phyloP scores from a whole-genome alignment of 2,329 filamentous ascomycete genomes.

The Keithomyces neogunnii region DNA sequence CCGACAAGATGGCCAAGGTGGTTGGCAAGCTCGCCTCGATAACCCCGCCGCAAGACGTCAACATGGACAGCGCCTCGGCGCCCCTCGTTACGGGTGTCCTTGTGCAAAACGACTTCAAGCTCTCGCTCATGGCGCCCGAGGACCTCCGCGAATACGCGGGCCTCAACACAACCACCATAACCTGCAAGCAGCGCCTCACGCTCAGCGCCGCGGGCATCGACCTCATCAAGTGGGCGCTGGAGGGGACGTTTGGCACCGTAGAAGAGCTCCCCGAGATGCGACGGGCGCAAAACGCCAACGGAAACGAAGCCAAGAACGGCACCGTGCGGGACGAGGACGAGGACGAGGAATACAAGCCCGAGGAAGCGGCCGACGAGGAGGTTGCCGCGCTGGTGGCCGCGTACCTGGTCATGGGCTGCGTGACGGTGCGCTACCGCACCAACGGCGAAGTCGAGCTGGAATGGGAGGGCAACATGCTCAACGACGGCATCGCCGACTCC shows the following conservation, averaged over 20 bases:
- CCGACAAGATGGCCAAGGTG: constrained; percentile 92
- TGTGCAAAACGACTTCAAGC: constrained; percentile 95
- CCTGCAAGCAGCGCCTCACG: constrained; percentile 83
- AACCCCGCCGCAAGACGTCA: constrained; percentile 49
- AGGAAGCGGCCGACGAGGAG: constrained; percentile 58
- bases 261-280: constrained; percentile 56
- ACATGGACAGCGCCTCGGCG: constrained; percentile 22
- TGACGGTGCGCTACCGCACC: constrained; percentile 68
- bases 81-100: constrained; percentile 78
- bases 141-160: constrained; percentile 94
- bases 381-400: constrained; percentile 44
- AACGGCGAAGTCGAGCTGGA: constrained; percentile 81
- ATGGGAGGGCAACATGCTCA: constrained; percentile 97
- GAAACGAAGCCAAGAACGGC: constrained; percentile 25
- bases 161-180: constrained; percentile 89
- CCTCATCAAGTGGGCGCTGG: constrained; percentile 85
- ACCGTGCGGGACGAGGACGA: constrained; percentile 23
- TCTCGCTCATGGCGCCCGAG: constrained; percentile 93
- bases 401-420: constrained; percentile 80
- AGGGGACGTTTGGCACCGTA: constrained; percentile 86
- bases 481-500: constrained; percentile 95
- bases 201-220: constrained; percentile 84
- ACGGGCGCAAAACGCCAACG: constrained; percentile 23
- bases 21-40: constrained; percentile 87
- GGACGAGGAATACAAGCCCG: constrained; percentile 15